Evolutionary conservation across 768 basidiomycete species (phyloP), one percentile per base, ranked within the genome.

Genomic region (Lentinula detonsa): DNA sequence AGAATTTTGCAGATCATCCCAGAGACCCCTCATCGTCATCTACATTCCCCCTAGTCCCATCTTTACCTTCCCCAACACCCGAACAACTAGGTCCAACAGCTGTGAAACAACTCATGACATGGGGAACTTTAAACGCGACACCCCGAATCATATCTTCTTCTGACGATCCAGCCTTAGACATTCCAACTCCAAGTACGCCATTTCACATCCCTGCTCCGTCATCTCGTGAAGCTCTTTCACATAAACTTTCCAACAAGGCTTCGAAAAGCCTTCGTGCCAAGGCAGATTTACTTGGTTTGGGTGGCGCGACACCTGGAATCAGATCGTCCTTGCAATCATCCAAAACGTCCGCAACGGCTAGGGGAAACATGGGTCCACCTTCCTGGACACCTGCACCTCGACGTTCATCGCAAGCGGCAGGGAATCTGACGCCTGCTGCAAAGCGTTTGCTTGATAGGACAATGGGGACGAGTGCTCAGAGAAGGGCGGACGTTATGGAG

Each of bases 41-140:
- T 62, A 80, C 78, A 11, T 93, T 92, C 70, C 79, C 88, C 2
- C 85, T 97, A 18, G 87, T 99, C 21, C 87, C 93, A 13, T 84
- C 85, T 59, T 73, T 96, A 9, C 96, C 97, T 3, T 93, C 95
- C 0, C 95, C 95, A 1, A 91, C 90, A 6, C 87, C 94, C 0
- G 81, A 86, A 5, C 80, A 91, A 67, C 82, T 98, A 50, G 92
- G 91, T 0, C 85, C 94, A 1, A 76, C 80, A 4, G 90, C 92
- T 1, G 81, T 98, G 56, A 93, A 94, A 68, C 88, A 98, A 65
- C 83, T 99, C 15, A 94, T 98, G 90, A 99, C 97, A 11, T 95
- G 93, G 94, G 97, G 97, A 1, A 95, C 93, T 11, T 79, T 98
- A 23, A 85, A 88, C 64, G 88, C 91, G 15, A 98, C 97, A 8